Conservation (phyloP, 2,329 filamentous ascomycete species). For the Daldinia sp. region DNA sequence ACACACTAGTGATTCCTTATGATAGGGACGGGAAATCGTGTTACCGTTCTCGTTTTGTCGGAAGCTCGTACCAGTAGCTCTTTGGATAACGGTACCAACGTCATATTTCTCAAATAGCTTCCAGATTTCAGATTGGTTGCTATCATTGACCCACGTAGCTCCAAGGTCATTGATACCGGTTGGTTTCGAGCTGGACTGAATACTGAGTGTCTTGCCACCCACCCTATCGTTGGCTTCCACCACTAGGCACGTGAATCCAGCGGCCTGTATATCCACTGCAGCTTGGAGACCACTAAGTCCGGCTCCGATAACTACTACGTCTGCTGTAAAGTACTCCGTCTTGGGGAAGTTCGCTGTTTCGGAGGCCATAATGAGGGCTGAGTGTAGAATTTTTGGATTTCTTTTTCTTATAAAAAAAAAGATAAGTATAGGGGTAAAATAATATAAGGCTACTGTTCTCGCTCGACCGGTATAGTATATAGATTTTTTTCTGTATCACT, state of each 20-base stretch:
- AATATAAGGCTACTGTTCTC: no score
- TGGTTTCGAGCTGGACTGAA: conserved; percentile 44
- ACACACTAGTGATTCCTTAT: conserved; percentile 22
- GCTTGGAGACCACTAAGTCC: conserved; percentile 53
- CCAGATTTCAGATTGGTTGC: conserved; percentile 57
- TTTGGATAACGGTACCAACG: conserved; percentile 57
- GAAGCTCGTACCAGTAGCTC: conserved; percentile 54
- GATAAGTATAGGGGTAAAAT: no score
- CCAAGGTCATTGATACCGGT: conserved; percentile 59
- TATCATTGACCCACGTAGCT: conserved; percentile 68
- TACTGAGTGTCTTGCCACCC: conserved; percentile 60
- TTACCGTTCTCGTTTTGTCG: conserved; percentile 31
- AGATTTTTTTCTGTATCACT: background rate
- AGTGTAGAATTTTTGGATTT: background rate
- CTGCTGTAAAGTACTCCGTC: background rate
- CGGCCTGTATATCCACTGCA: conserved; percentile 47
- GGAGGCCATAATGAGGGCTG: background rate
- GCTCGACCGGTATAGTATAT: no score
- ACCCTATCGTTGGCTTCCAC: conserved; percentile 60
- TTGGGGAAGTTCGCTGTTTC: background rate
- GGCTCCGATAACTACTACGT: conserved; percentile 55
- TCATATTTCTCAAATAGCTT: conserved; percentile 52
- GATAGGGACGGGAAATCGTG: conserved; percentile 32
- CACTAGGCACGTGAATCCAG: conserved; percentile 52
- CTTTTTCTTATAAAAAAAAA: no score